Evolutionary conservation across 805 yeast species (phyloP).

Genomic region (Cyberlindnera nakhonratchasimensis): DNA sequence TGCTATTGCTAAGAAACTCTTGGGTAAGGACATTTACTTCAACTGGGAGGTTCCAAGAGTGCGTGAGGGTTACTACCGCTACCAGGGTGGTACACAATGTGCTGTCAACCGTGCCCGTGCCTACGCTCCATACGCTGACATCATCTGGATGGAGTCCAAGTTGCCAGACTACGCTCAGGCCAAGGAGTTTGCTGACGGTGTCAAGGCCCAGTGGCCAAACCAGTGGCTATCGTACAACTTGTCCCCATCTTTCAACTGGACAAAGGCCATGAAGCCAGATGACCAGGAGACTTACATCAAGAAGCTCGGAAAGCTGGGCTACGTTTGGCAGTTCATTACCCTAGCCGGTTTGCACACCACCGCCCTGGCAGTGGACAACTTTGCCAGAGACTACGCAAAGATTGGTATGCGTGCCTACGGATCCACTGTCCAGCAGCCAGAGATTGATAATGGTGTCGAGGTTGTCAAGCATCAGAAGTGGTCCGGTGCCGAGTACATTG

Average conservation of each 20-base stretch:
- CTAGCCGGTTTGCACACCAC: conserved; percentile 96
- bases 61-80: conserved; percentile 95
- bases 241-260: conserved; percentile 98
- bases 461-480: conserved; percentile 97
- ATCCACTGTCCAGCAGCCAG: conserved; percentile 77
- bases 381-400: conserved; percentile 71
- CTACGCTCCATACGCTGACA: conserved; percentile 89
- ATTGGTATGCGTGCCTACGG: conserved; percentile 97
- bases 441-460: conserved; percentile 85
- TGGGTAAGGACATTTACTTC: conserved; percentile 82
- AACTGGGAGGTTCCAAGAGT: conserved; percentile 96
- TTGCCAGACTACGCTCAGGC: conserved; percentile 93
- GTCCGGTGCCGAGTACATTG: conserved; percentile 98
- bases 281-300: conserved; percentile 90
- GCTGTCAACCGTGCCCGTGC: conserved; percentile 97
- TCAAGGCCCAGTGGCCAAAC: conserved; percentile 72
- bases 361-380: conserved; percentile 85
- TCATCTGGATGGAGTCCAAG: conserved; percentile 98
- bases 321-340: conserved; percentile 96
- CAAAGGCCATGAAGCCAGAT: conserved; percentile 79
- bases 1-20: conserved; percentile 64
- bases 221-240: conserved; percentile 97
- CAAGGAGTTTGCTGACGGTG: conserved; percentile 91
- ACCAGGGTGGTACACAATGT: conserved; percentile 95
- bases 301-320: conserved; percentile 84